Conservation (phyloP, 257 asterid genomes). For the Cordia subcordata region DNA sequence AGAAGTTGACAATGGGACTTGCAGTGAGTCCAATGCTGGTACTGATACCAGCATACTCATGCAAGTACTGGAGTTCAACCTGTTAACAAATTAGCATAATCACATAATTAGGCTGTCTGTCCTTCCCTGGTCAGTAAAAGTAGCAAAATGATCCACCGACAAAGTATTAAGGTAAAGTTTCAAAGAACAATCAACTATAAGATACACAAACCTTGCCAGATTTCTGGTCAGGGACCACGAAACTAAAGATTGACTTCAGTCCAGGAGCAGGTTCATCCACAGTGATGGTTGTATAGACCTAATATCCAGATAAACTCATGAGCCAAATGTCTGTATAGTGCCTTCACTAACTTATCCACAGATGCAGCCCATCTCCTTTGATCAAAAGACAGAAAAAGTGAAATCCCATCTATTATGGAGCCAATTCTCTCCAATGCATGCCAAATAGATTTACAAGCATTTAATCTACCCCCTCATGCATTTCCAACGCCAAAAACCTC, state of each 20-base stretch:
- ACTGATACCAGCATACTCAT: conserved; percentile 89
- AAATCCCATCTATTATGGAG: too few species aligned
- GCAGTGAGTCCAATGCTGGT: conserved; percentile 88
- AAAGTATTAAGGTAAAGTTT: too few species aligned
- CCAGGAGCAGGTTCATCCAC: conserved; percentile 96
- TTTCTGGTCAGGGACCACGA: conserved; percentile 78
- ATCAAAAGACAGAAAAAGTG: too few species aligned
- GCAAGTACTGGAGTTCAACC: conserved; percentile 95
- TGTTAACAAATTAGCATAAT: conserved; percentile 23
- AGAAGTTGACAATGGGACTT: conserved; percentile 80
- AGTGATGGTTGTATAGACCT: conserved; percentile 73
- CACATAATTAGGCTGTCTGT: conserved; percentile 49
- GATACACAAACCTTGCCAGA: conserved; percentile 73
- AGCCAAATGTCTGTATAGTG: background rate
- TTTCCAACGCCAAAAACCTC: too few species aligned
- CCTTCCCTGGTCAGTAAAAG: conserved; percentile 77
- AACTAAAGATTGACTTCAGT: conserved; percentile 81
- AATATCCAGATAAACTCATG: conserved; percentile 2
- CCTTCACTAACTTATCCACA: too few species aligned
- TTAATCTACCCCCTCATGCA: too few species aligned
- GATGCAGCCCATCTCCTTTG: too few species aligned
- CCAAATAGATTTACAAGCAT: too few species aligned
- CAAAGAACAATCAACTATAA: too few species aligned
- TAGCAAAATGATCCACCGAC: conserved; percentile 63
- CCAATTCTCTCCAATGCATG: too few species aligned